Evolutionary conservation across 2,329 filamentous ascomycete genomes (phyloP).

Genomic region (Leptodontidium sp.): DNA sequence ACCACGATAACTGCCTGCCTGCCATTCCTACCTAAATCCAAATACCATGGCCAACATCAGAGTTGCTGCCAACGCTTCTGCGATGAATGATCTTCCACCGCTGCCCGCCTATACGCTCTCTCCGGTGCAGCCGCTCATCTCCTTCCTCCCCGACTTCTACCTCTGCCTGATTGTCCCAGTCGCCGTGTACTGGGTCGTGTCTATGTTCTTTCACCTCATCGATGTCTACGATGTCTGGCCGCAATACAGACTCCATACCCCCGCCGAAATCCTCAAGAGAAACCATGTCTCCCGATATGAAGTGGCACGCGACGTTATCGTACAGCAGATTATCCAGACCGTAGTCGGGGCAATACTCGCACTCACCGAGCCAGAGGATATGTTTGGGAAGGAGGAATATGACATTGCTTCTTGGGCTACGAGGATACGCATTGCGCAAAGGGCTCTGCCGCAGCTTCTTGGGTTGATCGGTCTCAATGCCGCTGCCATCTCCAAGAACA

Average conservation of each 20-base stretch:
- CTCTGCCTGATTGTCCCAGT: constrained; percentile 80
- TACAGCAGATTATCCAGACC: constrained; percentile 93
- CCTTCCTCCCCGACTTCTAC: constrained; percentile 83
- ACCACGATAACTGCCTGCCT: constrained; percentile 48
- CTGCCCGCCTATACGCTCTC: constrained; percentile 82
- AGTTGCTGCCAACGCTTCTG: constrained; percentile 41
- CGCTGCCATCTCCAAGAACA: constrained; percentile 75
- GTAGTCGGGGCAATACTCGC: constrained; percentile 72
- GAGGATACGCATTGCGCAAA: constrained; percentile 79
- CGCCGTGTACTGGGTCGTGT: constrained; percentile 87
- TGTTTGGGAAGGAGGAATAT: constrained; percentile 80
- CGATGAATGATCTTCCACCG: constrained; percentile 74
- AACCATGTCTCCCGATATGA: constrained; percentile 88
- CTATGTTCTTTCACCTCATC: constrained; percentile 81
- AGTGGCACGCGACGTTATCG: constrained; percentile 86
- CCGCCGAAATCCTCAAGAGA: constrained; percentile 88
- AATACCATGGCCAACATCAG: constrained; percentile 56
- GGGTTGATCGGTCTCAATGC: constrained; percentile 80
- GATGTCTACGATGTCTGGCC: constrained; percentile 87
- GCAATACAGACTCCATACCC: constrained; percentile 93
- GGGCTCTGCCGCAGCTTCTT: constrained; percentile 76
- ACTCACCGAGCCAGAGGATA: constrained; percentile 76
- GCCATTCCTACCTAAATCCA: constrained; percentile 31
- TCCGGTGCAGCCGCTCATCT: constrained; percentile 74
- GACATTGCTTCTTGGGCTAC: constrained; percentile 91